Evolutionary conservation across 2,329 filamentous ascomycete genomes (phyloP), one percentile per base, ranked within the genome.

Genomic region (Aspergillus niger): DNA sequence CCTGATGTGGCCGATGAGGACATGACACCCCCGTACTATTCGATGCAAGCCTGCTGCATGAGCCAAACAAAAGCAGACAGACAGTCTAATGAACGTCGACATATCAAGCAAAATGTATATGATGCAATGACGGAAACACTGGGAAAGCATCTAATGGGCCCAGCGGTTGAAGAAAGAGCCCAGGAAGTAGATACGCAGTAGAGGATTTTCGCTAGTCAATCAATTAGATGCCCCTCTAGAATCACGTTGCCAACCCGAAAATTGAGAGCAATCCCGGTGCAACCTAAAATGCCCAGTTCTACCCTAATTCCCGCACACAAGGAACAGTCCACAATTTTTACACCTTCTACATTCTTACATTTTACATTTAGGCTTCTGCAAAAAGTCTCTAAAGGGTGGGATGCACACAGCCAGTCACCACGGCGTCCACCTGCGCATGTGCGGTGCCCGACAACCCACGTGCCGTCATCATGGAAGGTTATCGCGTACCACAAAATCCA

Each of bases 401-500:
- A 32, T 32, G 43, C 1, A 11, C 1, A 11, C 53, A 55, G 53
- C 53, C 53, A 55, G 39, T 55, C 53, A 55, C 39, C 39, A 43
- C 30, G 28, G 7, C 26, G 13, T 8, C 38, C n/a, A 22, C 5
- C 53, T 43, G 53, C 53, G 53, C 53, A 55, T 55, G 53, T 55
- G 30, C 53, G 26, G 32, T 50, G 44, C 41, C 48, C 36, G 57
- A 58, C 38, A 30, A 5, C 62, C 62, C 64, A 66, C 62, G 62
- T 64, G 64, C 61, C 28, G 57, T 41, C 24, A 56, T 58, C 52
- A 57, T 60, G 58, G 56, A 58, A 57, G 28, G 53, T 58, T 64
- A 48, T 66, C 62, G 64, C 60, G 49, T 58, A 60, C 62, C 62
- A 61, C 44, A 50, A 15, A 59, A 44, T 54, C n/a, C 24, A 48